Evolutionary conservation across 2,329 filamentous ascomycete species (phyloP).

Genomic region (Trichoderma cornu-damae): DNA sequence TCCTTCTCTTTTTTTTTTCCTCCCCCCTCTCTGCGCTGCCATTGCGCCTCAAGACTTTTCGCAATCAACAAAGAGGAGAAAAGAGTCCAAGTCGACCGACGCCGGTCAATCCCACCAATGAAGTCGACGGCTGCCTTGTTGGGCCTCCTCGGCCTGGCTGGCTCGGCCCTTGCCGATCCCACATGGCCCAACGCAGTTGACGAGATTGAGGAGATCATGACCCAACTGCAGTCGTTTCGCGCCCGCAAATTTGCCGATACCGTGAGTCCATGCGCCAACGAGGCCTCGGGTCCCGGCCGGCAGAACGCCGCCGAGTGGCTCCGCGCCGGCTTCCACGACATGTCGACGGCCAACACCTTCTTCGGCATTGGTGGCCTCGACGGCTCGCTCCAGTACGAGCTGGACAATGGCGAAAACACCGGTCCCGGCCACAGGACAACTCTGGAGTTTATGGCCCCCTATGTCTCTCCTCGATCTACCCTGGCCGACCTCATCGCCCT

Average conservation of each 20-base stretch:
- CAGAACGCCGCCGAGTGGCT: constrained; percentile 59
- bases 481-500: constrained; percentile 55
- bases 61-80: background rate
- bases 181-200: constrained; percentile 58
- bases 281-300: constrained; percentile 49
- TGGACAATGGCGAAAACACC: constrained; percentile 50
- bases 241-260: constrained; percentile 51
- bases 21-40: background rate
- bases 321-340: constrained; percentile 57
- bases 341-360: constrained; percentile 49
- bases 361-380: constrained; percentile 51
- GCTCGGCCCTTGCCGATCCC: constrained; percentile 40
- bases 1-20: background rate
- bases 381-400: constrained; percentile 56
- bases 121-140: constrained; percentile 27
- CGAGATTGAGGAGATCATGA: constrained; percentile 61
- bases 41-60: background rate
- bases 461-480: constrained; percentile 46
- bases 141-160: constrained; percentile 35
- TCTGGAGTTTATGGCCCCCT: constrained; percentile 50
- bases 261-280: constrained; percentile 52
- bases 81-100: background rate
- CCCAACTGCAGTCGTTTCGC: constrained; percentile 51
- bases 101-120: constrained; percentile 20
- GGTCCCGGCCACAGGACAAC: constrained; percentile 52